A percentile compares a stretch with the other conserved stretches of the same genome.
Evolutionary conservation across 2,329 filamentous ascomycete genomes (phyloP).

Genomic region (Fusarium sp.): DNA sequence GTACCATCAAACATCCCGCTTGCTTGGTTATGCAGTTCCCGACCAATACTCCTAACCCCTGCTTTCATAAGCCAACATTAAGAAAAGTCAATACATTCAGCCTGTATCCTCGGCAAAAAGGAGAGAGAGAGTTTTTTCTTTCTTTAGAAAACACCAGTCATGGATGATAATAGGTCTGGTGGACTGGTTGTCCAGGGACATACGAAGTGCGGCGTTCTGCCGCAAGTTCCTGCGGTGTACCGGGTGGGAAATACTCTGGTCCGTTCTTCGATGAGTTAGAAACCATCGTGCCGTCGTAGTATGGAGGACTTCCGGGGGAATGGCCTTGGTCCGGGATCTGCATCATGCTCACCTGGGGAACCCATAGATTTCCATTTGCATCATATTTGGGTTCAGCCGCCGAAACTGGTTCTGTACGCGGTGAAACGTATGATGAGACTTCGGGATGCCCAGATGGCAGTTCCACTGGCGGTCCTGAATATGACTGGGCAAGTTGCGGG

Average conservation of each 20-base stretch:
- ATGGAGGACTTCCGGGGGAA: slow-evolving; percentile 35
- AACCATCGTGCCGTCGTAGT: slow-evolving; percentile 31
- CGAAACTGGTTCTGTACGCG: slow-evolving; percentile 25
- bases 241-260: slow-evolving; percentile 33
- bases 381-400: slow-evolving; percentile 47
- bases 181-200: slow-evolving; percentile 20
- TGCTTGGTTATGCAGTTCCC: slow-evolving; percentile 3
- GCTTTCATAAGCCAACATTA: slow-evolving; percentile 15
- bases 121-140: slow-evolving; percentile 5
- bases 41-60: slow-evolving; percentile 28
- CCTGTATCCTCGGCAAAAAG: slow-evolving; percentile 1
- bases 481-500: slow-evolving; percentile 37
- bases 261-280: slow-evolving; percentile 35
- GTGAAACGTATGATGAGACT: slow-evolving; percentile 24
- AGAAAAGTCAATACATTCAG: slow-evolving; percentile 9
- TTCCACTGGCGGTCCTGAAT: slow-evolving; percentile 45
- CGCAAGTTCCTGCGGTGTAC: slow-evolving; percentile 42
- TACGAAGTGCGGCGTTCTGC: slow-evolving; percentile 32
- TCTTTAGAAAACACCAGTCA: slow-evolving; percentile 2
- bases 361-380: slow-evolving; percentile 49
- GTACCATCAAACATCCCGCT: slow-evolving; percentile 19
- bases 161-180: slow-evolving; percentile 46
- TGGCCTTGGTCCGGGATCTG: slow-evolving; percentile 37
- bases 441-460: slow-evolving; percentile 39
- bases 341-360: slow-evolving; percentile 51